These are phyloP conservation scores for Primulina huaijiensis DNA, from an alignment of 257 asterid genomes.

Conservation along the genomic window DNA sequence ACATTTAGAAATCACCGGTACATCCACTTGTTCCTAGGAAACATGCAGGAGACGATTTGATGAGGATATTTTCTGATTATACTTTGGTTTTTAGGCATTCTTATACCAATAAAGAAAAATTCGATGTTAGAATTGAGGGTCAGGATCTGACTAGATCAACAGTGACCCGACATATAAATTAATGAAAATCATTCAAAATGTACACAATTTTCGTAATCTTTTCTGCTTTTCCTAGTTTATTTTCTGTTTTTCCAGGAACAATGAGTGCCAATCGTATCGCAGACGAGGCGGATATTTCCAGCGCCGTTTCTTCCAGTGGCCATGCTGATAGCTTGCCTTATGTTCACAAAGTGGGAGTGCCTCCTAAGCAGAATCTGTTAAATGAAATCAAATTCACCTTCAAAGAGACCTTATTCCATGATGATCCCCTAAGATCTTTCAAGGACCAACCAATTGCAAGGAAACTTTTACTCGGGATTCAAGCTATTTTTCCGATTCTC, in stretches of 20 bases:
- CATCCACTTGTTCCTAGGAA: too few species aligned
- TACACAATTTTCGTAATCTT: too few species aligned
- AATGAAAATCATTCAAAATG: too few species aligned
- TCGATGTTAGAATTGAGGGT: too few species aligned
- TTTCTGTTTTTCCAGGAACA: neutral
- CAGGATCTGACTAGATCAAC: too few species aligned
- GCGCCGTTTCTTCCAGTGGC: slow-evolving; percentile 35
- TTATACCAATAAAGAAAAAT: too few species aligned
- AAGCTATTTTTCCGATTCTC: slow-evolving; percentile 57
- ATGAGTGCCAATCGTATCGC: slow-evolving; percentile 34
- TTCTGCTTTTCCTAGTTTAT: too few species aligned
- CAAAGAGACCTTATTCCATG: slow-evolving; percentile 69
- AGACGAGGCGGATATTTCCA: slow-evolving; percentile 33
- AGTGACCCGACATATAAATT: too few species aligned
- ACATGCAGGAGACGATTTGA: too few species aligned
- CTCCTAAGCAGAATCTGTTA: slow-evolving; percentile 50
- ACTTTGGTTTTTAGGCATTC: too few species aligned
- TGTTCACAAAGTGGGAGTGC: slow-evolving; percentile 55
- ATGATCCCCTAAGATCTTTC: slow-evolving; percentile 58
- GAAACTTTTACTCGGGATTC: slow-evolving; percentile 40
- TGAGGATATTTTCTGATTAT: too few species aligned
- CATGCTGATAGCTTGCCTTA: slow-evolving; percentile 32
- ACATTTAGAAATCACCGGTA: too few species aligned
- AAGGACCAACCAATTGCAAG: slow-evolving; percentile 41
- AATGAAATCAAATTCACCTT: slow-evolving; percentile 43